These are phyloP conservation scores for Bruguiera parviflora DNA, from an alignment of 345 rosid species.

Conservation along the genomic window DNA sequence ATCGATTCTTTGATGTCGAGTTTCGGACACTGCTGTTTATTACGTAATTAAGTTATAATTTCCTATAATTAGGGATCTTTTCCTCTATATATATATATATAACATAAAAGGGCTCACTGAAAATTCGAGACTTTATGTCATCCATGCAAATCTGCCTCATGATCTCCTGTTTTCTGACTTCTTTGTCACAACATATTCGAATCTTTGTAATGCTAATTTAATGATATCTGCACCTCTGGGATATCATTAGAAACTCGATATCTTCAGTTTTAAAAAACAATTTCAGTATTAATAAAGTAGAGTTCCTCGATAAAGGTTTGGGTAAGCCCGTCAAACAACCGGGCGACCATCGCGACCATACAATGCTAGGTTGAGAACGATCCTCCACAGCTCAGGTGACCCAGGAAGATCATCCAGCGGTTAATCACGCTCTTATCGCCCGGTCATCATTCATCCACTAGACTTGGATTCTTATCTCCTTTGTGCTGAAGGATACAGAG, in stretches of 20 bases:
- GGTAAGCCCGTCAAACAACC: conserved; percentile 18
- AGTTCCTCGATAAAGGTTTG: no score
- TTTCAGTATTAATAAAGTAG: no score
- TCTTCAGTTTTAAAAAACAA: no score
- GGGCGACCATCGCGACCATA: not conserved
- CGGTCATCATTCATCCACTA: conserved; percentile 13
- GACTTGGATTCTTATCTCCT: conserved; percentile 21
- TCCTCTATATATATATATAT: no score
- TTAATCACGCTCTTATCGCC: conserved; percentile 20
- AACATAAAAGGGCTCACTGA: no score
- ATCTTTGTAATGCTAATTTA: conserved; percentile 22
- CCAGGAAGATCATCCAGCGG: rapidly evolving
- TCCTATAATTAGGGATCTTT: no score
- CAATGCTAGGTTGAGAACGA: not conserved
- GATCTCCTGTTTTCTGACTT: not conserved
- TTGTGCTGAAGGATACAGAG: conserved; percentile 9
- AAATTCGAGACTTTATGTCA: not conserved
- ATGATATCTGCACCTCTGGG: no score
- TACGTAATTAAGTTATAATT: no score
- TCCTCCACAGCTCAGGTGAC: not conserved
- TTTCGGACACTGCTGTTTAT: no score
- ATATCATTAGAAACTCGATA: not conserved
- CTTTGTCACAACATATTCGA: conserved; percentile 20
- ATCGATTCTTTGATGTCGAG: no score
- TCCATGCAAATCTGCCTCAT: not conserved